Evolutionary conservation across 2,329 filamentous ascomycete species (phyloP).

Genomic region (Aspergillus japonicus): DNA sequence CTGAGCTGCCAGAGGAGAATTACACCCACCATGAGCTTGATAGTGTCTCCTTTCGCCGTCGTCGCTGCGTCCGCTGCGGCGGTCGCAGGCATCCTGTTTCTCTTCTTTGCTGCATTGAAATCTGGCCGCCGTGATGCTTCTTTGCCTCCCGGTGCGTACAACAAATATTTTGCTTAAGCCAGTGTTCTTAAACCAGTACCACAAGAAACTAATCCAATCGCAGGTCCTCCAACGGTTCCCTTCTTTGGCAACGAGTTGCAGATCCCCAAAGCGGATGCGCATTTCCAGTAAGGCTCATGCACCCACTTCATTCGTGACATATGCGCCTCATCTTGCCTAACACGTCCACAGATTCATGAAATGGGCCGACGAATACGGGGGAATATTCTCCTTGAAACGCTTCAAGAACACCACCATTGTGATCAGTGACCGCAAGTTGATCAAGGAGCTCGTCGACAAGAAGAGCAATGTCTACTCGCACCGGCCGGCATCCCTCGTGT

Average conservation of each 20-base stretch:
- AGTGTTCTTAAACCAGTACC: too few relatives aligned
- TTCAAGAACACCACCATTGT: conserved; percentile 44
- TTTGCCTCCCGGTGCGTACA: too few relatives aligned
- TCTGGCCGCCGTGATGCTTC: too few relatives aligned
- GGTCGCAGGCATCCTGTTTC: too few relatives aligned
- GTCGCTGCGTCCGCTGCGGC: too few relatives aligned
- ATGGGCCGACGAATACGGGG: conserved; percentile 47
- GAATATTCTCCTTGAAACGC: conserved; percentile 46
- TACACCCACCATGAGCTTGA: too few relatives aligned
- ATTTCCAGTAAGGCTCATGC: neutral
- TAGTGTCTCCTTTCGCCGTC: too few relatives aligned
- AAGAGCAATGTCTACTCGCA: conserved; percentile 46
- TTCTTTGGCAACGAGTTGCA: neutral
- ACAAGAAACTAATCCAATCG: too few relatives aligned
- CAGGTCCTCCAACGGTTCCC: neutral
- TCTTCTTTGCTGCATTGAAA: too few relatives aligned
- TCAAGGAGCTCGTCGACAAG: conserved; percentile 50
- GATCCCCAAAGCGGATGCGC: neutral
- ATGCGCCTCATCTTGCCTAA: too few relatives aligned
- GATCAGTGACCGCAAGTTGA: conserved; percentile 40
- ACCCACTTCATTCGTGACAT: neutral
- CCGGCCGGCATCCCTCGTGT: conserved; percentile 44
- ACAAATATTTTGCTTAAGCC: too few relatives aligned
- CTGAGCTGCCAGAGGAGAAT: too few relatives aligned
- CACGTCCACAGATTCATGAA: conserved; percentile 40